Percentiles rank a stretch among this genome's conserved stretches.
phyloP scores from a whole-genome alignment of 768 basidiomycete genomes.

The Gelatoporia subvermispora region DNA sequence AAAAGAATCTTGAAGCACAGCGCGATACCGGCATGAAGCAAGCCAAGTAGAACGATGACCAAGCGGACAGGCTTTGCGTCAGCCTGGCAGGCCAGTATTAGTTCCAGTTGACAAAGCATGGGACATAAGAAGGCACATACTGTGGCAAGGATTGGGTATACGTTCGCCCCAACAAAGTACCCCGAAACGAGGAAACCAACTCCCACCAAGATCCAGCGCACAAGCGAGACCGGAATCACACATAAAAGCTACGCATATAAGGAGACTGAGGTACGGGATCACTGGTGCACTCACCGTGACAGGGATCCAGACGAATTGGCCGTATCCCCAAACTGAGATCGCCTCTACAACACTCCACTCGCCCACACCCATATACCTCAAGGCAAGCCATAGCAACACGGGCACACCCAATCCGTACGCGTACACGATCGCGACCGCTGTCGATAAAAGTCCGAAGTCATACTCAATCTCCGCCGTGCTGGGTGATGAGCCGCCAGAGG shows the following conservation, averaged over 20 bases:
- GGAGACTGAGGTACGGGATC: no score
- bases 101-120: neutral
- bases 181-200: slow-evolving; percentile 77
- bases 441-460: slow-evolving; percentile 80
- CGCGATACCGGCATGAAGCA: slow-evolving; percentile 75
- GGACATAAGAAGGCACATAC: slow-evolving; percentile 36
- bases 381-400: slow-evolving; percentile 73
- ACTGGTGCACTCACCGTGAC: slow-evolving; percentile 53
- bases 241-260: slow-evolving; percentile 57
- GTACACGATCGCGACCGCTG: slow-evolving; percentile 83
- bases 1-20: slow-evolving; percentile 82
- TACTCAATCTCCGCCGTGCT: slow-evolving; percentile 54
- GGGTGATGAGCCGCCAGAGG: slow-evolving; percentile 37
- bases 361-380: slow-evolving; percentile 82
- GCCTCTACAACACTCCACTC: slow-evolving; percentile 90
- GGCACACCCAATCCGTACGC: slow-evolving; percentile 83
- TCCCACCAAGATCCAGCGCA: slow-evolving; percentile 78
- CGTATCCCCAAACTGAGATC: slow-evolving; percentile 76
- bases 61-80: slow-evolving; percentile 85
- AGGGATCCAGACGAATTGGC: slow-evolving; percentile 84
- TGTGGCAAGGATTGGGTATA: slow-evolving; percentile 85
- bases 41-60: slow-evolving; percentile 69
- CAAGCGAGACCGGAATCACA: slow-evolving; percentile 75
- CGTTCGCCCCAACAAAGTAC: slow-evolving; percentile 77
- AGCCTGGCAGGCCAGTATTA: slow-evolving; percentile 41